These are phyloP conservation scores for Parmales sp. DNA, from an alignment of 108 stramenopile genomes.

Conservation along the genomic window DNA sequence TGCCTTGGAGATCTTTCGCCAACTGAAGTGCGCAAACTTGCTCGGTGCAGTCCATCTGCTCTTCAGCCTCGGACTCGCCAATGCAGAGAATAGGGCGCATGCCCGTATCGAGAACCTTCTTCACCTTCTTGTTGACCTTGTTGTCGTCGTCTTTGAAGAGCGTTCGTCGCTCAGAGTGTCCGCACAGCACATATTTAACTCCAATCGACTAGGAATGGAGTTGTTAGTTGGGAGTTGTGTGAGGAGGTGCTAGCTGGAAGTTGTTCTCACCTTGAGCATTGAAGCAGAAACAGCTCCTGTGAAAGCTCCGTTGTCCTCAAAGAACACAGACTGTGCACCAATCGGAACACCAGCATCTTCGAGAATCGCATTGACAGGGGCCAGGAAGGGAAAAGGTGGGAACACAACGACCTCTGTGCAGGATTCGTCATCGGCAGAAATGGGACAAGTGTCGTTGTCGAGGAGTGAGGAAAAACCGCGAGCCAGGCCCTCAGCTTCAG, in stretches of 20 bases:
- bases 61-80: conserved; percentile 57
- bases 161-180: conserved; percentile 56
- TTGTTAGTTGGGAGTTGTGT: no score
- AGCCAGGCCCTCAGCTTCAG: background rate
- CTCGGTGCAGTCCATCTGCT: conserved; percentile 22
- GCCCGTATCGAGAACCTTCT: conserved; percentile 21
- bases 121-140: conserved; percentile 43
- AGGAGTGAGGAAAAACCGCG: background rate
- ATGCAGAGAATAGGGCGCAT: conserved; percentile 59
- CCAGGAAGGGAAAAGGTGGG: conserved; percentile 13
- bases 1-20: conserved; percentile 69
- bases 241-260: no score
- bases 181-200: conserved; percentile 52
- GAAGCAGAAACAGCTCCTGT: conserved; percentile 65
- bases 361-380: background rate
- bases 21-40: background rate
- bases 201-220: no score
- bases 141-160: conserved; percentile 46
- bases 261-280: conserved; percentile 56
- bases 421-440: background rate
- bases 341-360: background rate
- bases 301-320: conserved; percentile 46
- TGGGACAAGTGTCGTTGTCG: background rate
- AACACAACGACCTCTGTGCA: conserved; percentile 8
- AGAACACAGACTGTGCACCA: background rate